phyloP scores from a whole-genome alignment of 495 filamentous ascomycete species.

The Talaromyces trachyspermus region DNA sequence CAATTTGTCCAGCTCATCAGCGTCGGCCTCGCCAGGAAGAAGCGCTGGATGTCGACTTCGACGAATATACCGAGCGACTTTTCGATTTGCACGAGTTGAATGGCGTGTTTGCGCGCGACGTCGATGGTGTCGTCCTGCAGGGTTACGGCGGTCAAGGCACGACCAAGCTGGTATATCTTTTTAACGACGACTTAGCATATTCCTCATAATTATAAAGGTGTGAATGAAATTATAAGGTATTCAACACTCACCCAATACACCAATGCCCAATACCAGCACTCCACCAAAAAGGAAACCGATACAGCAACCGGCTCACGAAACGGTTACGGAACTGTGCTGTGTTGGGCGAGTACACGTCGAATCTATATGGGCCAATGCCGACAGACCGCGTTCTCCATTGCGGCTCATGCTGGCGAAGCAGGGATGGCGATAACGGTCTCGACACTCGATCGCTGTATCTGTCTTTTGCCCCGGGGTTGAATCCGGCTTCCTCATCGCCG shows the following conservation, averaged over 20 bases:
- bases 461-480: constrained; percentile 17
- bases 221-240: constrained; percentile 3
- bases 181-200: background rate
- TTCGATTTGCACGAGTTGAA: constrained; percentile 49
- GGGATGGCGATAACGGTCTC: constrained; percentile 23
- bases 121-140: constrained; percentile 50
- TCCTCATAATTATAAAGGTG: background rate
- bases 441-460: constrained; percentile 25
- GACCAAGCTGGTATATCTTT: constrained; percentile 55
- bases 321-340: constrained; percentile 45
- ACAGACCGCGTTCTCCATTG: constrained; percentile 38
- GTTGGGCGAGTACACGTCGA: constrained; percentile 45
- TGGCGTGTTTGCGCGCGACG: constrained; percentile 49
- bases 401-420: constrained; percentile 18
- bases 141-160: constrained; percentile 54
- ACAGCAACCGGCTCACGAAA: constrained; percentile 51
- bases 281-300: constrained; percentile 69
- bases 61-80: constrained; percentile 48
- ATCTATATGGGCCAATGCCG: constrained; percentile 22
- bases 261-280: constrained; percentile 76
- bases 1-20: constrained; percentile 51
- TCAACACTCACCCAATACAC: constrained; percentile 48
- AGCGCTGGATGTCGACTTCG: constrained; percentile 46
- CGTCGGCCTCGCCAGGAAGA: constrained; percentile 40
- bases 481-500: constrained; percentile 19